Percentiles rank a stretch among this genome's conserved stretches.
Conservation (phyloP, 73 alveolate species). For the Symbiodinium natans region DNA sequence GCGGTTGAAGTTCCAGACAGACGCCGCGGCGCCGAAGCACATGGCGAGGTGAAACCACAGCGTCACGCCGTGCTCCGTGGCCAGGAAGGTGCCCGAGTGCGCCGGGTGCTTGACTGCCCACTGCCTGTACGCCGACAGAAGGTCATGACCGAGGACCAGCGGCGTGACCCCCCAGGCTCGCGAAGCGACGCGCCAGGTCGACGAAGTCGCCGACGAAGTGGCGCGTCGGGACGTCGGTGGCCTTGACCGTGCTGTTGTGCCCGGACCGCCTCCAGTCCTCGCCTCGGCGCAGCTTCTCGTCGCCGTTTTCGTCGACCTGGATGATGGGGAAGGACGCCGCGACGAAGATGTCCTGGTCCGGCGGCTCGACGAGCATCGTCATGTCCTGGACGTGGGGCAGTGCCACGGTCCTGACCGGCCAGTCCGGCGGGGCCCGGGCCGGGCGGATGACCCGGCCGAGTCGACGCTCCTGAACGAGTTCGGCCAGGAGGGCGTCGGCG, state of each 20-base stretch:
- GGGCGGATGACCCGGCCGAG: not conserved
- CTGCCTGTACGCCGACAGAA: conserved; percentile 9
- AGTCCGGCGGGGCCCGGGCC: not conserved
- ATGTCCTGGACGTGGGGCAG: not conserved
- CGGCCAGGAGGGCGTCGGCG: too few species aligned
- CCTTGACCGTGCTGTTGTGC: not conserved
- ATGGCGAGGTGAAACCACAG: too few species aligned
- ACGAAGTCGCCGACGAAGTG: too few species aligned
- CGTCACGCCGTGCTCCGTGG: too few species aligned
- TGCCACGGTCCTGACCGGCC: not conserved
- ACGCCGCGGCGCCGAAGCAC: too few species aligned
- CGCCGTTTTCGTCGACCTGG: not conserved
- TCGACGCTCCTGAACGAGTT: not conserved
- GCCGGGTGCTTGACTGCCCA: not conserved
- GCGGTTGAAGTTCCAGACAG: too few species aligned
- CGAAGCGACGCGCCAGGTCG: too few species aligned
- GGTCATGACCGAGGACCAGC: too few species aligned
- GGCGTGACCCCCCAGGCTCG: too few species aligned
- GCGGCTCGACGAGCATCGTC: too few species aligned
- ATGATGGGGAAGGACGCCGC: not conserved
- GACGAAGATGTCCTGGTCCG: too few species aligned
- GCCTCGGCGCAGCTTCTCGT: not conserved
- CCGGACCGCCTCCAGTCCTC: not conserved
- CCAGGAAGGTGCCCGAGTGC: not conserved
- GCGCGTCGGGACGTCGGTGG: not conserved